phyloP scores from a whole-genome alignment of 805 yeast species.

The Zygoascus bituminiphila region DNA sequence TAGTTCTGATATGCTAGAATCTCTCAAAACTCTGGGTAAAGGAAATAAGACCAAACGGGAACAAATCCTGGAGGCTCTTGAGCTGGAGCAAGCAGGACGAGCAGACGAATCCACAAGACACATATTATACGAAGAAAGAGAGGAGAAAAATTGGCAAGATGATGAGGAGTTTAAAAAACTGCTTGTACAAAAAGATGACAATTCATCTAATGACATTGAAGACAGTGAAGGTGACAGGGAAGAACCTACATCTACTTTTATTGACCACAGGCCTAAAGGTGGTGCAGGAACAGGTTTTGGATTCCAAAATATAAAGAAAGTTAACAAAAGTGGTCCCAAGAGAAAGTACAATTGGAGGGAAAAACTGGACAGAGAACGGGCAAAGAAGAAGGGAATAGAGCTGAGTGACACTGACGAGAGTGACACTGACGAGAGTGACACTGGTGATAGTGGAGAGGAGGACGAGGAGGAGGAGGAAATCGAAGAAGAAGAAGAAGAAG shows the following conservation, averaged over 20 bases:
- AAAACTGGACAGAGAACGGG: conserved; percentile 37
- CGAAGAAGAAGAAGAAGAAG: conserved; percentile 7
- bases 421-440: conserved; percentile 12
- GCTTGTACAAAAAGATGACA: background rate
- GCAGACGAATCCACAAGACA: conserved; percentile 53
- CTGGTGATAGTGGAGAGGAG: conserved; percentile 22
- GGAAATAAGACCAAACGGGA: conserved; percentile 61
- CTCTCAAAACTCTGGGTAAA: conserved; percentile 71
- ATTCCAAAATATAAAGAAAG: conserved; percentile 20
- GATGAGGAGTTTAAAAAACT: conserved; percentile 15
- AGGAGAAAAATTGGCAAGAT: conserved; percentile 54
- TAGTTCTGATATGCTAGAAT: conserved; percentile 60
- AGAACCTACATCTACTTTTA: conserved; percentile 38
- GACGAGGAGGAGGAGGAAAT: conserved; percentile 14
- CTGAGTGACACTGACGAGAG: conserved; percentile 14
- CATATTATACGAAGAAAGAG: conserved; percentile 62
- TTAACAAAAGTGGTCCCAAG: conserved; percentile 25
- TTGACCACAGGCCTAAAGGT: conserved; percentile 62
- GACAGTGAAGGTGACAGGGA: conserved; percentile 13
- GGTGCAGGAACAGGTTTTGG: conserved; percentile 60
- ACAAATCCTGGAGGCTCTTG: conserved; percentile 64
- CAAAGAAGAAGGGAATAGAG: conserved; percentile 28
- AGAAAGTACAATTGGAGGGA: conserved; percentile 68
- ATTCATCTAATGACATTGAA: conserved; percentile 22
- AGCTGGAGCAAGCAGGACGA: conserved; percentile 58